A percentile compares a stretch with the other conserved stretches of the same genome.
phyloP scores from a whole-genome alignment of 2,329 filamentous ascomycete species.

The Hypoxylon sp. region DNA sequence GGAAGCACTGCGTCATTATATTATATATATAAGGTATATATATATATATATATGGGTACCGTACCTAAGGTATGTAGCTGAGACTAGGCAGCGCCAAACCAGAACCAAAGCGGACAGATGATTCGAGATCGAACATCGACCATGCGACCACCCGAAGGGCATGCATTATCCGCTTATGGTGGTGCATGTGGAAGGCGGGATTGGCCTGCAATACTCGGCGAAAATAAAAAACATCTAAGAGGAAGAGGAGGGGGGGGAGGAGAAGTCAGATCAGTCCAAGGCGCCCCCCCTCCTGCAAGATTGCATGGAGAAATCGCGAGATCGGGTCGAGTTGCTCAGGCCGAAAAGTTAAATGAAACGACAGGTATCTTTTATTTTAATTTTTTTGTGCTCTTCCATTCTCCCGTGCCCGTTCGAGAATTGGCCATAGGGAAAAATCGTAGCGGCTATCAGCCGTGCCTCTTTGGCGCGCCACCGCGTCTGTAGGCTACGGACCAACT shows the following conservation, averaged over 20 bases:
- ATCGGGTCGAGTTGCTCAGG: conserved; percentile 48
- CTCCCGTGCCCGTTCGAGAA: conserved; percentile 3
- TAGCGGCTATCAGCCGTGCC: conserved; percentile 20
- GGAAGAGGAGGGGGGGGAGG: not conserved
- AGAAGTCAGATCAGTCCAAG: conserved; percentile 29
- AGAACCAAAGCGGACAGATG: conserved; percentile 27
- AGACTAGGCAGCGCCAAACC: conserved; percentile 18
- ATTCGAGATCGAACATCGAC: conserved; percentile 42
- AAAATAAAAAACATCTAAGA: conserved; percentile 21
- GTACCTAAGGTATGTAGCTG: not conserved
- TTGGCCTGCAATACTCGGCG: conserved; percentile 44
- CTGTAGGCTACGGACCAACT: conserved; percentile 5
- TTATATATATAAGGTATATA: conserved; percentile 26
- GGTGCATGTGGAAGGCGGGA: conserved; percentile 43
- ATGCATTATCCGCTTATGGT: conserved; percentile 40
- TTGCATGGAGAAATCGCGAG: conserved; percentile 46
- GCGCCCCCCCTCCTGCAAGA: conserved; percentile 42
- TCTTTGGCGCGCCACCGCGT: conserved; percentile 25
- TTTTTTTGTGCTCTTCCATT: conserved; percentile 1
- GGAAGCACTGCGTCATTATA: conserved; percentile 35
- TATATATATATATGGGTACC: not conserved
- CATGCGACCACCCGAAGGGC: conserved; percentile 42
- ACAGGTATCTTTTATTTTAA: conserved; percentile 40
- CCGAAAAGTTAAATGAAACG: conserved; percentile 47
- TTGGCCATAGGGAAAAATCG: conserved; percentile 2